Conservation (phyloP, 345 rosid genomes). For the Pseudoturritis turrita region DNA sequence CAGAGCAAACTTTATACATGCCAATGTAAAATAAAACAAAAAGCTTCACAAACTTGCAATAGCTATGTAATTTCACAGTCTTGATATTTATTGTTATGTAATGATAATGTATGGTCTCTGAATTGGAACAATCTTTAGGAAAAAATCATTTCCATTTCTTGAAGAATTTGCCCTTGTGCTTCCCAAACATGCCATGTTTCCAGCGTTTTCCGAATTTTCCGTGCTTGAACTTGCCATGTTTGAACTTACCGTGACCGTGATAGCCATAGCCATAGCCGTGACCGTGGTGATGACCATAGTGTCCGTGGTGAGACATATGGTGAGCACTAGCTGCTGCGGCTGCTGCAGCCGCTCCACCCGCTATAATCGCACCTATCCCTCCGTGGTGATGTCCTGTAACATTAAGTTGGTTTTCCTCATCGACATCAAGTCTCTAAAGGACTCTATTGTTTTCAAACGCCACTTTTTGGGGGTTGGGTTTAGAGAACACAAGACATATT, state of each 20-base stretch:
- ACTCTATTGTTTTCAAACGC: not conserved
- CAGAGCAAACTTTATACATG: no score
- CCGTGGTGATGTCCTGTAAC: constrained; percentile 32
- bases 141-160: constrained; percentile 47
- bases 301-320: constrained; percentile 54
- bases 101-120: not conserved
- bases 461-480: no score
- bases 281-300: constrained; percentile 36
- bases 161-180: constrained; percentile 56
- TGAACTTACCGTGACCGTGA: constrained; percentile 65
- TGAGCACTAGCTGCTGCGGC: constrained; percentile 73
- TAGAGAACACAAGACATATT: no score
- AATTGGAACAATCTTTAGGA: not conserved
- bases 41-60: no score
- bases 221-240: constrained; percentile 66
- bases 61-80: not conserved
- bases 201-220: constrained; percentile 65
- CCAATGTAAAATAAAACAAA: no score
- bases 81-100: not conserved
- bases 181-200: constrained; percentile 67
- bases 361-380: constrained; percentile 57
- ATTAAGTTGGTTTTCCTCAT: not conserved
- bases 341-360: constrained; percentile 70
- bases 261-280: constrained; percentile 29
- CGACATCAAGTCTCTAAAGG: not conserved